Conservation (phyloP, 345 rosid genomes). For the Adansonia digitata region DNA sequence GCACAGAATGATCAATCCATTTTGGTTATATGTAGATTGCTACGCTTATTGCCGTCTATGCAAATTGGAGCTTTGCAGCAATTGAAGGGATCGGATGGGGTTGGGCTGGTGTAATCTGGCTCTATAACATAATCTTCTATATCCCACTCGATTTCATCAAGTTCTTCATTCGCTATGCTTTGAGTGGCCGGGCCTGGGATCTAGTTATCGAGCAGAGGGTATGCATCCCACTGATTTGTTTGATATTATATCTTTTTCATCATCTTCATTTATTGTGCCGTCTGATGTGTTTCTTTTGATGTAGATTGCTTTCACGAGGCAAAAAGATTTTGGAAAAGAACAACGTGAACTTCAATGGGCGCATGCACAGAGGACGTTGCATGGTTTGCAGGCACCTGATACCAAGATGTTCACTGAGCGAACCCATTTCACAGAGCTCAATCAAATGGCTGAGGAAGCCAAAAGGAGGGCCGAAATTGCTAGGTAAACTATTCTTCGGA, state of each 20-base stretch:
- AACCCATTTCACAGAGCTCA: not conserved
- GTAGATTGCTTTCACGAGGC: not conserved
- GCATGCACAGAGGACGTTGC: no score
- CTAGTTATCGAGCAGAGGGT: conserved; percentile 99
- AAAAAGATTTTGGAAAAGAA: no score
- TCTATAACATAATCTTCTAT: conserved; percentile 78
- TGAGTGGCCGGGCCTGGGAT: conserved; percentile 99
- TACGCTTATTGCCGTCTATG: conserved; percentile 92
- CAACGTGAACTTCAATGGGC: no score
- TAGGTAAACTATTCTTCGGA: not conserved
- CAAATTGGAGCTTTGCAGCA: conserved; percentile 91
- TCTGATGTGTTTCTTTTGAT: not conserved
- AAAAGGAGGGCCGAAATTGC: not conserved
- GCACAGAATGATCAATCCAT: not conserved
- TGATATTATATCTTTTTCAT: not conserved
- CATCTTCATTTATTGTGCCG: conserved; percentile 15
- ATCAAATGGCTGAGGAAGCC: not conserved
- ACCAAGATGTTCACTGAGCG: not conserved
- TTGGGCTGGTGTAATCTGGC: conserved; percentile 99
- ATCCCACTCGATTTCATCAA: conserved; percentile 87
- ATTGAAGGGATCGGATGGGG: conserved; percentile 99
- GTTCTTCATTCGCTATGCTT: conserved; percentile 85
- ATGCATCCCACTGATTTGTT: conserved; percentile 19
- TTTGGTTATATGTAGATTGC: conserved; percentile 59
- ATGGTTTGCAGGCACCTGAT: not conserved